Base-by-base conservation (phyloP, 371 early-diverging fungal genomes). In the Rhizopus arrhizus region DNA sequence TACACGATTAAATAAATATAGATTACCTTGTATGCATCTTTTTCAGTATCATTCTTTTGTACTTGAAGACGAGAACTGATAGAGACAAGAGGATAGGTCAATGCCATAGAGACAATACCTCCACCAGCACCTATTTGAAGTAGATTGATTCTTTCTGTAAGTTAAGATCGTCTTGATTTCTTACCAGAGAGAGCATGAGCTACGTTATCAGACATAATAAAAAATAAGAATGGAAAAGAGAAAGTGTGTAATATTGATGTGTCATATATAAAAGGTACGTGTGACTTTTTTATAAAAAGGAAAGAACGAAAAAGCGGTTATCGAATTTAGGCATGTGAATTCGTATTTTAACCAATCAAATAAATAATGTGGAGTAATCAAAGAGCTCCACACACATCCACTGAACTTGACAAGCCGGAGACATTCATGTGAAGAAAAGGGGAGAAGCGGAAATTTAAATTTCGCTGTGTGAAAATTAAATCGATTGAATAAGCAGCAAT, bases 11-110 rank as follows among this genome's bases (percentile, higher is more conserved):
- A 43, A 43, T 15, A 43, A 15, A 43, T 13, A 4, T 13, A n/a
- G 6, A 12, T 66, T 75, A 84, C 86, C 78, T 84, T 77, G 73
- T 94, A 90, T 31, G 85, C 80, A 11, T 87, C 80, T 41, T 82
- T 73, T 65, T 75, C 74, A 16, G 70, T 68, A 69, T 76, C 79
- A 57, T 82, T 81, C 81, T 91, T 91, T 77, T 90, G 89, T 28
- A 95, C 95, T 66, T 94, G 95, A 28, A 91, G 85, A 61, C 96
- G 89, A 62, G 92, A 89, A 72, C 91, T 91, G 62, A 95, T 83
- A 34, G 95, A 96, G 56, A 94, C 89, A 65, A 97, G 82, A 56
- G 97, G 97, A 76, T 97, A 98, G 51, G 98, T 97, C 68, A 94
- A 78, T 11, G 86, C 87, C 95, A 96, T 95, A 59, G 92, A 86